phyloP scores from a whole-genome alignment of 441 rosid genomes.

The Pelargonium citronellum region DNA sequence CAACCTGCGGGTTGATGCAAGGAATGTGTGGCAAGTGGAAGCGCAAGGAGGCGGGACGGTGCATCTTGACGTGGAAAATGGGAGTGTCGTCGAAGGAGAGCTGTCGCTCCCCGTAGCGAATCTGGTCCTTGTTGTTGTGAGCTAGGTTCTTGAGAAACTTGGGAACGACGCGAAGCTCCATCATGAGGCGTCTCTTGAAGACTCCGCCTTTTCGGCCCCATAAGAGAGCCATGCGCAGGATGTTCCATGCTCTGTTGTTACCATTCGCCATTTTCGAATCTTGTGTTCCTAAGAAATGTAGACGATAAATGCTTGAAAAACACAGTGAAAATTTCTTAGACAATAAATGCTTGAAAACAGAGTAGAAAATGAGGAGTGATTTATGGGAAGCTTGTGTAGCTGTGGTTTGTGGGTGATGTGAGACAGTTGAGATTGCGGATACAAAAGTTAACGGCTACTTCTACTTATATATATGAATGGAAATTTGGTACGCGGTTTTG shows the following conservation, averaged over 20 bases:
- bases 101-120: constrained; percentile 48
- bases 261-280: constrained; percentile 21
- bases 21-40: constrained; percentile 41
- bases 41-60: constrained; percentile 67
- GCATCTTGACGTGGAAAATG: constrained; percentile 54
- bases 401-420: neutral
- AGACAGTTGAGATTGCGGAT: neutral
- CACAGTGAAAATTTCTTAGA: too few relatives aligned
- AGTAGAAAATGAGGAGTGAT: constrained; percentile 20
- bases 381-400: neutral
- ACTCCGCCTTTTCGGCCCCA: constrained; percentile 72
- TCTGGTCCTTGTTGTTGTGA: constrained; percentile 15
- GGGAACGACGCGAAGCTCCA: constrained; percentile 29
- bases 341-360: constrained; percentile 16
- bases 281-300: too few relatives aligned
- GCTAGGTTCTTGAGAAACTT: constrained; percentile 18
- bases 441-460: neutral
- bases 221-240: constrained; percentile 52
- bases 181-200: constrained; percentile 39
- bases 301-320: too few relatives aligned
- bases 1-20: constrained; percentile 52
- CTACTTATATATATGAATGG: neutral
- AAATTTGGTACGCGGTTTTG: constrained; percentile 28
- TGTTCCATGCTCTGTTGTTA: constrained; percentile 43
- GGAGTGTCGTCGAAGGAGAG: constrained; percentile 85